Base-by-base conservation (phyloP, 2,329 filamentous ascomycete species). In the Aphanoascus verrucosus region DNA sequence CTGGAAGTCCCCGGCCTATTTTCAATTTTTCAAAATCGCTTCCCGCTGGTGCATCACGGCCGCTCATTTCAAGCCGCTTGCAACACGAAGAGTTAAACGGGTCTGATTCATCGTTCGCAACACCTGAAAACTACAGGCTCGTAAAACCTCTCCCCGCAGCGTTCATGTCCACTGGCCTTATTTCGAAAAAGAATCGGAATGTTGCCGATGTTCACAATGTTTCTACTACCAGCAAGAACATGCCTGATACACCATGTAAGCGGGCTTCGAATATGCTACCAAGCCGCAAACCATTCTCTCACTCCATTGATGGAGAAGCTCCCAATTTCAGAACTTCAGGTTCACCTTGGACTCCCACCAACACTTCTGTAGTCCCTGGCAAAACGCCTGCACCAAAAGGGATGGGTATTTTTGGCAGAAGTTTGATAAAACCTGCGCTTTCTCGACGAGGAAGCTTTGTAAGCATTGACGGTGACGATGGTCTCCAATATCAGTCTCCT, bases 241-340 rank as follows among this genome's bases (percentile, higher is more conserved):
- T 94, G 76, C 91, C 93, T 0, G 93, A 97, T 65, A 98, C 93
- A 1, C 93, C 93, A 1, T 97, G 93, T 71, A 98, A 97, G 74
- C 89, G 93, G 65, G 83, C 85, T 51, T 74, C 77, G 3, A 83
- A 81, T 60, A 72, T 84, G 54, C 81, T 90, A 70, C 77, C 85
- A 61, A 81, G 82, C 11, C 66, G 72, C 47, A 73, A 76, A 44
- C 70, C 72, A 35, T 71, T 77, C 19, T 75, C 77, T 11, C 82
- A 81, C 50, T 83, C 78, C 60, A 74, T 75, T 7, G 76, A 84
- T 52, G 74, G 72, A 28, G 85, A 84, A 69, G 72, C 78, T 61
- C 75, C 81, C 58, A 79, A 82, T 54, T 79, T 82, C 56, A 83
- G 86, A 58, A 84, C 87, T 9, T 90, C 94, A 65, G 84, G 83